Evolutionary conservation across 2,329 filamentous ascomycete species (phyloP).

Genomic region (Tolypocladium capitatum): DNA sequence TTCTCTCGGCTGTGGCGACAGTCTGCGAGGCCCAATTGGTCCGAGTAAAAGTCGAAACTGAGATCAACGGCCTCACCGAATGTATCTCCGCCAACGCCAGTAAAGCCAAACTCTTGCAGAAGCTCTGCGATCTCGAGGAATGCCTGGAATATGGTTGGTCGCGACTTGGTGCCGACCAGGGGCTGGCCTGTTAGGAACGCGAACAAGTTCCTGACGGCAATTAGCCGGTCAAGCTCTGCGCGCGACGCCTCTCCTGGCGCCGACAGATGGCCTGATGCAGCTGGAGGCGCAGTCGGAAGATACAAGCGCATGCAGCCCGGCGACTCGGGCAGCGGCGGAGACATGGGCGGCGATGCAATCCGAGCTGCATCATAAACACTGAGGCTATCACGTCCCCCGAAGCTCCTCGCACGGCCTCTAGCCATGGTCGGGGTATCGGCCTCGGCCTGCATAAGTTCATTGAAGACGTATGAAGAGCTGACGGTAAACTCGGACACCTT

Average conservation of each 20-base stretch:
- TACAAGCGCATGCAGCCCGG: conserved; percentile 36
- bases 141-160: conserved; percentile 38
- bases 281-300: conserved; percentile 32
- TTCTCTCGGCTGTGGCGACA: conserved; percentile 73
- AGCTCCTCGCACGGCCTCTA: conserved; percentile 28
- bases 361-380: conserved; percentile 35
- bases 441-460: conserved; percentile 36
- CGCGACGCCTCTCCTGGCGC: conserved; percentile 18
- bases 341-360: conserved; percentile 22
- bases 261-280: conserved; percentile 19
- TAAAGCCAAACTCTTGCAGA: conserved; percentile 45
- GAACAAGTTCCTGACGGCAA: conserved; percentile 51
- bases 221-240: conserved; percentile 37
- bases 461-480: conserved; percentile 40
- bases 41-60: conserved; percentile 62
- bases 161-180: conserved; percentile 42
- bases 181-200: conserved; percentile 52
- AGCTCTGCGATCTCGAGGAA: conserved; percentile 40
- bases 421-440: conserved; percentile 16
- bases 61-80: conserved; percentile 48
- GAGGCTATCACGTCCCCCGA: conserved; percentile 32
- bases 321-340: conserved; percentile 22
- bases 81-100: conserved; percentile 39
- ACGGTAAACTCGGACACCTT: conserved; percentile 43
- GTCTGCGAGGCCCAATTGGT: conserved; percentile 65